Percentiles rank a stretch among this genome's conserved stretches.
Conservation (phyloP, 305 asterid genomes). For the Fraxinus sp. region DNA sequence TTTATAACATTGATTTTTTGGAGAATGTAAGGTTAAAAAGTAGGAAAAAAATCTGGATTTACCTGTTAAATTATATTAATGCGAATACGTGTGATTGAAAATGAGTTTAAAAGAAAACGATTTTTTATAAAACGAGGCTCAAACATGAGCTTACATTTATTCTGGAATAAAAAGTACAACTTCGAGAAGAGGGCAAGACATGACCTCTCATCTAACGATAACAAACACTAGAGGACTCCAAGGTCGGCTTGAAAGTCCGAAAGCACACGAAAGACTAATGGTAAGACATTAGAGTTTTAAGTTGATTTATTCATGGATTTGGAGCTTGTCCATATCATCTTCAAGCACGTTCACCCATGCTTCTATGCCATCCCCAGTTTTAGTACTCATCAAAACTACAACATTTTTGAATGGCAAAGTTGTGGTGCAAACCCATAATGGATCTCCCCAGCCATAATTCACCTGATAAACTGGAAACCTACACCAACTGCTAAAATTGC, state of each 20-base stretch:
- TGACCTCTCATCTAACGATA: not conserved
- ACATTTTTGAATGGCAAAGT: conserved; percentile 25
- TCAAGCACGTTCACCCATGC: conserved; percentile 33
- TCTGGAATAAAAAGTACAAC: too few relatives aligned
- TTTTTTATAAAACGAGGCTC: too few relatives aligned
- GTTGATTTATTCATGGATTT: not conserved
- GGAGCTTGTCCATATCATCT: conserved; percentile 16
- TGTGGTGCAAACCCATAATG: conserved; percentile 29
- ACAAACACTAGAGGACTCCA: not conserved
- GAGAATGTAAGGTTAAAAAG: too few relatives aligned
- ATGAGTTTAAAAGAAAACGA: too few relatives aligned
- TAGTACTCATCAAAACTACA: conserved; percentile 24
- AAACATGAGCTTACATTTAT: too few relatives aligned
- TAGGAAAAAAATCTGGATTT: too few relatives aligned
- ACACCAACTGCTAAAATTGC: conserved; percentile 36
- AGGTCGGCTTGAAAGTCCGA: too few relatives aligned
- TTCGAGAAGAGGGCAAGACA: not conserved
- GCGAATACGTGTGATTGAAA: too few relatives aligned
- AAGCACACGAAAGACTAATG: too few relatives aligned
- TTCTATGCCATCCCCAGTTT: conserved; percentile 34
- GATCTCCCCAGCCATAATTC: conserved; percentile 44
- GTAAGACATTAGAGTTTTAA: too few relatives aligned
- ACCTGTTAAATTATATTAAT: too few relatives aligned
- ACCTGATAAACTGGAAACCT: conserved; percentile 37
- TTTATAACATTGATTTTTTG: too few relatives aligned